Conservation (phyloP, 2,329 filamentous ascomycete genomes). For the Acrocalymma vagum region DNA sequence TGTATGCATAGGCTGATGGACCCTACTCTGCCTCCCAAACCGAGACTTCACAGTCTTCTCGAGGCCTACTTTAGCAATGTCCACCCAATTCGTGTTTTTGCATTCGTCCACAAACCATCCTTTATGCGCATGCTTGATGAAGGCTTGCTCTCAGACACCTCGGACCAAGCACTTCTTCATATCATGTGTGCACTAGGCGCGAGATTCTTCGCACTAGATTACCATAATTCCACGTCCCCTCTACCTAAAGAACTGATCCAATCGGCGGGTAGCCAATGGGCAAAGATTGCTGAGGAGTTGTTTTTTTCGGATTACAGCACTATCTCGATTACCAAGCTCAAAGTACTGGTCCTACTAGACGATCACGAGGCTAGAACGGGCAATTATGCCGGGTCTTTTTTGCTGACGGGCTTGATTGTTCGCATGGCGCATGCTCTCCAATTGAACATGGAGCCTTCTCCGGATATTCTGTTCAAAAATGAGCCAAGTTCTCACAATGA, state of each 20-base stretch:
- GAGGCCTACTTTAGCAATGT: slow-evolving; percentile 44
- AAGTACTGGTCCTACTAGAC: slow-evolving; percentile 39
- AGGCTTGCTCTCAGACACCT: slow-evolving; percentile 34
- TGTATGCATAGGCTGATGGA: slow-evolving; percentile 28
- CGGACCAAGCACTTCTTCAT: slow-evolving; percentile 39
- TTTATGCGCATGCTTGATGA: slow-evolving; percentile 45
- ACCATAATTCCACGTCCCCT: slow-evolving; percentile 34
- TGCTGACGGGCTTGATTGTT: slow-evolving; percentile 40
- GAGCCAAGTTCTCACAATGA: slow-evolving; percentile 35
- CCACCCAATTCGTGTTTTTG: slow-evolving; percentile 35
- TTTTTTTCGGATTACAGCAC: slow-evolving; percentile 44
- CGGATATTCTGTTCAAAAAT: slow-evolving; percentile 36
- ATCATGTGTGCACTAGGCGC: slow-evolving; percentile 43
- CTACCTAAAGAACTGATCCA: slow-evolving; percentile 39
- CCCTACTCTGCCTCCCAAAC: slow-evolving; percentile 29
- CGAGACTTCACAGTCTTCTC: slow-evolving; percentile 33
- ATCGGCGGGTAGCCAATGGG: slow-evolving; percentile 42
- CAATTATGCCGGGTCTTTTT: slow-evolving; percentile 41
- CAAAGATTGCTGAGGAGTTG: slow-evolving; percentile 40
- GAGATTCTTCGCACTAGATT: slow-evolving; percentile 40
- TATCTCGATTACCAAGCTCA: slow-evolving; percentile 40
- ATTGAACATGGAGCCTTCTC: slow-evolving; percentile 38
- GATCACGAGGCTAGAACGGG: slow-evolving; percentile 41
- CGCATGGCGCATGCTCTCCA: slow-evolving; percentile 43
- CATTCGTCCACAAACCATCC: slow-evolving; percentile 41